These are phyloP conservation scores for Diaporthe velutina DNA, from an alignment of 2,329 filamentous ascomycete genomes.

Conservation along the genomic window DNA sequence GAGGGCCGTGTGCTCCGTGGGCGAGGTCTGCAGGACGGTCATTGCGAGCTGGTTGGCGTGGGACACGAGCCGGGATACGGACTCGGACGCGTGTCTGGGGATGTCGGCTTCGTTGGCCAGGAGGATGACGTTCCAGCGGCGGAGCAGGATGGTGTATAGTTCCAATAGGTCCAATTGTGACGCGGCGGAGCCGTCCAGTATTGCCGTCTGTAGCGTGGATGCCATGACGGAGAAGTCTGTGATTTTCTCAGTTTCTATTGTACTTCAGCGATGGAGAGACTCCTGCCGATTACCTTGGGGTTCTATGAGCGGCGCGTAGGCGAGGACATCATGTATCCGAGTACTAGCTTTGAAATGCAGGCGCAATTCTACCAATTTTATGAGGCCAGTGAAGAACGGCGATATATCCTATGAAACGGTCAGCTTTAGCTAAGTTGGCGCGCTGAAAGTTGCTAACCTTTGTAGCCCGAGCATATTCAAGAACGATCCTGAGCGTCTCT, in stretches of 20 bases:
- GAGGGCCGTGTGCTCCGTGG: conserved; percentile 60
- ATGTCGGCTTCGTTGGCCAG: conserved; percentile 52
- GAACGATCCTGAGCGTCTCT: conserved; percentile 68
- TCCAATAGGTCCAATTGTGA: conserved; percentile 72
- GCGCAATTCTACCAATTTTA: conserved; percentile 60
- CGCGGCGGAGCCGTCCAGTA: conserved; percentile 59
- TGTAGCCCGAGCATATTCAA: conserved; percentile 66
- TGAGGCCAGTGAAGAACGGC: conserved; percentile 61
- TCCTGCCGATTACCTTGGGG: conserved; percentile 64
- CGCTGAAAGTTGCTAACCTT: conserved; percentile 59
- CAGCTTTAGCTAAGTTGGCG: background rate
- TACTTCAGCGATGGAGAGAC: background rate
- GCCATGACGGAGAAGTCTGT: conserved; percentile 29
- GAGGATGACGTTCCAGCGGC: conserved; percentile 66
- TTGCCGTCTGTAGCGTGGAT: conserved; percentile 45
- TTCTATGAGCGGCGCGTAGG: conserved; percentile 64
- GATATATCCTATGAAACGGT: conserved; percentile 10
- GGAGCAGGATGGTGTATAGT: conserved; percentile 77
- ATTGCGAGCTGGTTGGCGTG: conserved; percentile 70
- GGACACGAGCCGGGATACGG: conserved; percentile 57
- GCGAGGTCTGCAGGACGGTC: conserved; percentile 68
- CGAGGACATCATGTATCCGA: conserved; percentile 58
- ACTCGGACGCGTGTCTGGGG: conserved; percentile 51
- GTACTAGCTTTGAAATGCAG: conserved; percentile 21
- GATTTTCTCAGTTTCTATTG: background rate